Percentiles rank a stretch among this genome's conserved stretches.
Conservation (phyloP, 495 filamentous ascomycete species). For the Copromyces sp. region DNA sequence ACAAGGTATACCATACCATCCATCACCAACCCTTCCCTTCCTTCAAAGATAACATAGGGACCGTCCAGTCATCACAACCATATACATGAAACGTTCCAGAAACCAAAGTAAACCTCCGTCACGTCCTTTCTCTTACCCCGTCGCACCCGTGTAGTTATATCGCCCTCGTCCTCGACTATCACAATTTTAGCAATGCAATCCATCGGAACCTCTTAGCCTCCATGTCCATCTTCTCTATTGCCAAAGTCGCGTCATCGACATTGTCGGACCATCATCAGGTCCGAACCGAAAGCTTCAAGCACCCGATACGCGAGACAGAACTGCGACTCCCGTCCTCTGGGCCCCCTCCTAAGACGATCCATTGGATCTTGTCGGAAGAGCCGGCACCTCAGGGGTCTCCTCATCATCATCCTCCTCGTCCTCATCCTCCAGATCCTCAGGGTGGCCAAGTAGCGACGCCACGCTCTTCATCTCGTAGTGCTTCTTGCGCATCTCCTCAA, state of each 20-base stretch:
- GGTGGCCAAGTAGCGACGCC: constrained; percentile 71
- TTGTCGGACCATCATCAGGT: neutral
- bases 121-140: neutral
- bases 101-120: neutral
- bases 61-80: neutral
- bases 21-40: neutral
- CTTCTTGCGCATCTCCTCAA: constrained; percentile 83
- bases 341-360: constrained; percentile 10
- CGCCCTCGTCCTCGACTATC: neutral
- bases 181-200: neutral
- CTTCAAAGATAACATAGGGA: neutral
- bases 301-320: neutral
- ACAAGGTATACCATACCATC: neutral
- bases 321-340: neutral
- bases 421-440: constrained; percentile 38
- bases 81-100: neutral
- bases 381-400: constrained; percentile 15
- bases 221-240: neutral
- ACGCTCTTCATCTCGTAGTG: constrained; percentile 99
- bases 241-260: neutral
- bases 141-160: neutral
- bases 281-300: neutral
- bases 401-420: constrained; percentile 17
- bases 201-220: neutral
- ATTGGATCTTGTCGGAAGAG: constrained; percentile 21